These are phyloP conservation scores for Avena sativa DNA, from an alignment of 176 grass and related monocot genomes.

Conservation along the genomic window DNA sequence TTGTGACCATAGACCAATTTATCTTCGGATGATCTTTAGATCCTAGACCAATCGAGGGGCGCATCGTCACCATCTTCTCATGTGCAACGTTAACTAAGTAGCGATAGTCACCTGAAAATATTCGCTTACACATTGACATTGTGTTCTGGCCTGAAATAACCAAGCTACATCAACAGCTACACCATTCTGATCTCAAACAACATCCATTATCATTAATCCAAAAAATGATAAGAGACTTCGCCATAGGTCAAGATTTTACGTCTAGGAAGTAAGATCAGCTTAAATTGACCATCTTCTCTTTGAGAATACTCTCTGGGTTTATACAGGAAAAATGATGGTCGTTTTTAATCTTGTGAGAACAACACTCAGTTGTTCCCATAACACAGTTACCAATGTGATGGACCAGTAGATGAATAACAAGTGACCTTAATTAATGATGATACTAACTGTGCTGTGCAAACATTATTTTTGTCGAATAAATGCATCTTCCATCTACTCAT, in stretches of 20 bases:
- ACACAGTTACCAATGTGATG: not conserved
- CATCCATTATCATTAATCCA: not conserved
- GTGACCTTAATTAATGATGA: not conserved
- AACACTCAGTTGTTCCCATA: not conserved
- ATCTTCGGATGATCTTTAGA: no score
- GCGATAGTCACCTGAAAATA: no score
- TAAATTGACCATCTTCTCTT: not conserved
- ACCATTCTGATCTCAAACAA: not conserved
- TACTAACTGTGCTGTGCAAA: not conserved
- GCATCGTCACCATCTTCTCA: no score
- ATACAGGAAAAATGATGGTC: not conserved
- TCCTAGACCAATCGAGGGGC: no score
- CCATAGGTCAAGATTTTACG: not conserved
- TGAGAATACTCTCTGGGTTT: not conserved
- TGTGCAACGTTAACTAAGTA: no score
- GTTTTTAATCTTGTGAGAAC: not conserved
- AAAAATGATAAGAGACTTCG: not conserved
- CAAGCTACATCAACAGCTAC: not conserved
- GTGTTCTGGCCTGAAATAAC: not conserved
- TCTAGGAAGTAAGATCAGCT: not conserved
- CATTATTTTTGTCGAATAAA: not conserved
- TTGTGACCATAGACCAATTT: no score
- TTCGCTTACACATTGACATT: no score
- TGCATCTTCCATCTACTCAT: not conserved
- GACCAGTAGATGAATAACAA: not conserved